These are phyloP conservation scores for Beauveria australis DNA, from an alignment of 2,329 filamentous ascomycete genomes.

Conservation along the genomic window DNA sequence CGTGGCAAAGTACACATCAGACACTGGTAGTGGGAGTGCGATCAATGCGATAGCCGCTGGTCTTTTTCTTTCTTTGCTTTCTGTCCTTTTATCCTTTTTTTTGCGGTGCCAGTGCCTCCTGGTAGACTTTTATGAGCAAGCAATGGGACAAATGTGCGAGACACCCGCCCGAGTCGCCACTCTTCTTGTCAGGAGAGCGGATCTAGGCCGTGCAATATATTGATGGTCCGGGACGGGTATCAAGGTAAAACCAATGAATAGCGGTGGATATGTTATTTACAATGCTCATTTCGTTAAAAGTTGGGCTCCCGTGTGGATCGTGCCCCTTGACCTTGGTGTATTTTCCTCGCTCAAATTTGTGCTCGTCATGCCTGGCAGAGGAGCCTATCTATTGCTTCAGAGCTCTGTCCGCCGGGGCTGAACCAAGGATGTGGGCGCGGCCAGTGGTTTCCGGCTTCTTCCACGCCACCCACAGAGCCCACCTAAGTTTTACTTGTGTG, in stretches of 20 bases:
- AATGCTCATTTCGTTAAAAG: slow-evolving; percentile 5
- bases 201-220: neutral
- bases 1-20: neutral
- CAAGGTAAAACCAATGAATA: slow-evolving; percentile 1
- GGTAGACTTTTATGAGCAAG: too few relatives aligned
- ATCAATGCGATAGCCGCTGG: neutral
- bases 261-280: slow-evolving; percentile 7
- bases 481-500: neutral
- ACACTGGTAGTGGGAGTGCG: neutral
- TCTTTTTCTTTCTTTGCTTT: neutral
- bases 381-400: slow-evolving; percentile 4
- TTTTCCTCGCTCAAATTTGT: neutral
- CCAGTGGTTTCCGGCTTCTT: slow-evolving; percentile 12
- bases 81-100: neutral
- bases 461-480: slow-evolving; percentile 7
- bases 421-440: neutral
- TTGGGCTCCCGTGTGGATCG: neutral
- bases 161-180: neutral
- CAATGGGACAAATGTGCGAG: neutral
- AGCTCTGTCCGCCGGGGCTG: neutral
- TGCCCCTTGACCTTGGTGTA: neutral
- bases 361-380: slow-evolving; percentile 4
- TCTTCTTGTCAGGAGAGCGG: neutral
- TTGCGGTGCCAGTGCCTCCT: too few relatives aligned
- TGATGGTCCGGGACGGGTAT: neutral